These are phyloP conservation scores for Castanospermum australe DNA, from an alignment of 306 rosid genomes.

Conservation along the genomic window DNA sequence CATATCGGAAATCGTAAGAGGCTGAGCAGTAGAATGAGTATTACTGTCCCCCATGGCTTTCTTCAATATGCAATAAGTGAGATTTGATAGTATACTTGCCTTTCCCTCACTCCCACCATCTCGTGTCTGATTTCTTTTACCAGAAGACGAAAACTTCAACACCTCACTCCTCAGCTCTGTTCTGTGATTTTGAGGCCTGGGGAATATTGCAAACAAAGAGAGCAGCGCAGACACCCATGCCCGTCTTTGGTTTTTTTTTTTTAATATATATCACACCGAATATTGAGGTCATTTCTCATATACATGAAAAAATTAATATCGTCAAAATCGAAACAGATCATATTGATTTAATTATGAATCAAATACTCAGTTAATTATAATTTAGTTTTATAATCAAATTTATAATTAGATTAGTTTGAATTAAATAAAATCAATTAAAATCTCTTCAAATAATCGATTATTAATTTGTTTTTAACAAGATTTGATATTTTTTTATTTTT, in stretches of 20 bases:
- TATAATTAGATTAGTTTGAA: too few species aligned
- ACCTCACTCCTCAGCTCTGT: background rate
- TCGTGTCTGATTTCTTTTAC: slow-evolving; percentile 40
- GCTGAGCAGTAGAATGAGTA: background rate
- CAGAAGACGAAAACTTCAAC: slow-evolving; percentile 30
- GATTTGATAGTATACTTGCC: slow-evolving; percentile 25
- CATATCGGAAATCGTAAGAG: background rate
- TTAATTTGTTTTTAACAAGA: too few species aligned
- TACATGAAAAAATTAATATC: too few species aligned
- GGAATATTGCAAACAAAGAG: slow-evolving; percentile 20
- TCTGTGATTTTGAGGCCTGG: slow-evolving; percentile 25
- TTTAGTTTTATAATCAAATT: too few species aligned
- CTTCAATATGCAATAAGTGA: slow-evolving; percentile 45
- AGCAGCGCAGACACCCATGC: slow-evolving; percentile 17
- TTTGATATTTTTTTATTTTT: too few species aligned
- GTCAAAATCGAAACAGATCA: too few species aligned
- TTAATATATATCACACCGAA: background rate
- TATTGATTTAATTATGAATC: too few species aligned
- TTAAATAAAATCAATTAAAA: too few species aligned
- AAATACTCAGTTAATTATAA: too few species aligned
- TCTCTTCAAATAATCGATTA: too few species aligned
- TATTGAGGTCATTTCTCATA: background rate
- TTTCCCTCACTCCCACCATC: slow-evolving; percentile 28
- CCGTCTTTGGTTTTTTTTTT: background rate
- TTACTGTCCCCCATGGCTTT: slow-evolving; percentile 27